Conservation (phyloP, 805 yeast species). For the Kluyveromyces lactis region DNA sequence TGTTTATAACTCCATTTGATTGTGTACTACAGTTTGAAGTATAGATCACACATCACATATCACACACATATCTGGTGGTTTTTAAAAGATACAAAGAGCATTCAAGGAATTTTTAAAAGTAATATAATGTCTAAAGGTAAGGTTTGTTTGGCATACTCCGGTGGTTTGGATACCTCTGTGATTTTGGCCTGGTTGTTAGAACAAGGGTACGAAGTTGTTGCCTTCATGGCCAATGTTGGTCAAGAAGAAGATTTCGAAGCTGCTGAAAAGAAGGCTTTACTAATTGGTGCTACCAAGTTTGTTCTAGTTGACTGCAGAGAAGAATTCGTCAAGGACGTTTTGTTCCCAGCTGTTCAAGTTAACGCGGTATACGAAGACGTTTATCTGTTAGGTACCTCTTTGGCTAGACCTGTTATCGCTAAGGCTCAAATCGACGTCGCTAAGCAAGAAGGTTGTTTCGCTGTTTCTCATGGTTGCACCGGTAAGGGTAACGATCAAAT, state of each 20-base stretch:
- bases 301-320: conserved; percentile 91
- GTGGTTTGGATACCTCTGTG: conserved; percentile 97
- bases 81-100: too few relatives aligned
- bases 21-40: too few relatives aligned
- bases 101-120: too few relatives aligned
- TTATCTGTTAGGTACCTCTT: conserved; percentile 90
- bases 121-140: conserved; percentile 64
- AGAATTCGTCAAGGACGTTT: conserved; percentile 86
- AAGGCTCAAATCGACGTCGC: conserved; percentile 97
- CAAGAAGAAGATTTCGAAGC: conserved; percentile 99
- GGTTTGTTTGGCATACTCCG: conserved; percentile 98
- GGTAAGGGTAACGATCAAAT: conserved; percentile 99
- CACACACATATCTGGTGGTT: too few relatives aligned
- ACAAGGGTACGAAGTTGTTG: conserved; percentile 96
- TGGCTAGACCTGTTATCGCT: conserved; percentile 98
- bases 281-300: conserved; percentile 95
- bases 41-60: too few relatives aligned
- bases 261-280: conserved; percentile 91
- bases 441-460: conserved; percentile 94
- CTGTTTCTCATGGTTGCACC: conserved; percentile 98
- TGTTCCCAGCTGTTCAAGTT: conserved; percentile 93
- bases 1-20: too few relatives aligned
- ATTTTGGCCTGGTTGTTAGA: conserved; percentile 97
- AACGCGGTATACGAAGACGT: conserved; percentile 98
- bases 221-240: conserved; percentile 97